A percentile compares a stretch with the other conserved stretches of the same genome.
These are phyloP conservation scores for Herpetomonas muscarum DNA, from an alignment of 208 protist species.

Conservation along the genomic window DNA sequence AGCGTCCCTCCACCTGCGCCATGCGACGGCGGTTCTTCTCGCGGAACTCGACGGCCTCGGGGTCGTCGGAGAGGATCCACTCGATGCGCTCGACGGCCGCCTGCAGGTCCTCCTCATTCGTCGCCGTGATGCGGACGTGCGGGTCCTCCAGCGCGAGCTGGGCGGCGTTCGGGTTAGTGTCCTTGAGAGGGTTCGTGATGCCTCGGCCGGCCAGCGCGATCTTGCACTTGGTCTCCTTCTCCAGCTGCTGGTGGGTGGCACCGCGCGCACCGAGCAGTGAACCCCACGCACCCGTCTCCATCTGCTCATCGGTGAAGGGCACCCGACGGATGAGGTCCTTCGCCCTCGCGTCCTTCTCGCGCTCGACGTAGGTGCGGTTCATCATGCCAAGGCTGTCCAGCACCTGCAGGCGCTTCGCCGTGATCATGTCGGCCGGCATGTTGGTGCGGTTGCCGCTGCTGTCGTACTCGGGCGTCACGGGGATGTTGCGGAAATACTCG, in stretches of 20 bases:
- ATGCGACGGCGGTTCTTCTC: slow-evolving; percentile 87
- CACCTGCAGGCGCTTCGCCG: slow-evolving; percentile 55
- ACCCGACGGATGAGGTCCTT: slow-evolving; percentile 85
- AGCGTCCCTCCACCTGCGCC: slow-evolving; percentile 89
- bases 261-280: slow-evolving; percentile 88
- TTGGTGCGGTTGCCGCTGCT: slow-evolving; percentile 75
- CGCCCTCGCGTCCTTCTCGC: slow-evolving; percentile 34
- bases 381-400: slow-evolving; percentile 74
- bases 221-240: slow-evolving; percentile 82
- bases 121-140: slow-evolving; percentile 86
- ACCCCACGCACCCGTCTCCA: slow-evolving; percentile 82
- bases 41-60: slow-evolving; percentile 82
- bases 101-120: slow-evolving; percentile 83
- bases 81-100: slow-evolving; percentile 84
- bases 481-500: slow-evolving; percentile 74
- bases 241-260: slow-evolving; percentile 83
- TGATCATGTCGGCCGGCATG: slow-evolving; percentile 64
- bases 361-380: slow-evolving; percentile 52
- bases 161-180: slow-evolving; percentile 72
- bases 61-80: slow-evolving; percentile 90
- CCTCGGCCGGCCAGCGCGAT: slow-evolving; percentile 89
- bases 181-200: slow-evolving; percentile 88
- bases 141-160: slow-evolving; percentile 80
- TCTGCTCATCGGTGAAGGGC: slow-evolving; percentile 85
- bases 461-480: slow-evolving; percentile 77